These are phyloP conservation scores for Trametes gibbosa DNA, from an alignment of 768 basidiomycete genomes.

Conservation along the genomic window DNA sequence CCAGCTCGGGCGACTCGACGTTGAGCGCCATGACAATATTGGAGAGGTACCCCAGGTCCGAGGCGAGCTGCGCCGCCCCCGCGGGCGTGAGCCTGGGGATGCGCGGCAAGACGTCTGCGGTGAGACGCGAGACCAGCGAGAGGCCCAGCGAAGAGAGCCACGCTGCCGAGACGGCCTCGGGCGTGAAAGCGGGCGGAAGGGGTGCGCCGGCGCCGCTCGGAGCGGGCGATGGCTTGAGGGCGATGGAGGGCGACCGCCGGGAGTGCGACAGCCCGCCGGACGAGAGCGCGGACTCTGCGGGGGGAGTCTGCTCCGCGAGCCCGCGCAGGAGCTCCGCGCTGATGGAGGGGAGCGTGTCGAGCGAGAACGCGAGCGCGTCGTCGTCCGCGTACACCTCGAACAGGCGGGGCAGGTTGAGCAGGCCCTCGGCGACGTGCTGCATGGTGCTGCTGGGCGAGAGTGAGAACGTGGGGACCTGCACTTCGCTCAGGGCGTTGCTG, in stretches of 20 bases:
- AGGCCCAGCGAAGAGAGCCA: constrained; percentile 93
- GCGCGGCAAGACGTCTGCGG: constrained; percentile 63
- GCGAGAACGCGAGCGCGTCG: constrained; percentile 84
- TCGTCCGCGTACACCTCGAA: constrained; percentile 95
- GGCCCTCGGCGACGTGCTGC: constrained; percentile 88
- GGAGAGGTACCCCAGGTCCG: constrained; percentile 85
- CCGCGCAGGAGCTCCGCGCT: constrained; percentile 53
- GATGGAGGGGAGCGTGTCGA: constrained; percentile 76
- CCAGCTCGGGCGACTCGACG: constrained; percentile 79
- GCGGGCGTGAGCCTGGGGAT: constrained; percentile 59
- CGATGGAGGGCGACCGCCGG: constrained; percentile 37
- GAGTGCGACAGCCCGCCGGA: constrained; percentile 15
- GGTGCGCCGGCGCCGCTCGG: background rate
- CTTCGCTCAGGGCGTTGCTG: constrained; percentile 40
- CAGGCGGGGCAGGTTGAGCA: constrained; percentile 87
- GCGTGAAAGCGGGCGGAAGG: constrained; percentile 40
- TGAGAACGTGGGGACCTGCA: constrained; percentile 88
- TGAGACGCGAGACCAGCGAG: constrained; percentile 73
- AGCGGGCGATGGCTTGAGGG: constrained; percentile 27
- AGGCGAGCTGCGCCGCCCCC: constrained; percentile 80
- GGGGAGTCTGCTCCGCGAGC: constrained; percentile 39
- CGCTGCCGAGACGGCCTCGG: constrained; percentile 81
- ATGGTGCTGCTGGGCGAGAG: constrained; percentile 87
- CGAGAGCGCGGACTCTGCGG: constrained; percentile 5
- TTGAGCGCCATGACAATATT: constrained; percentile 91